These are phyloP conservation scores for Aspergillus carbonarius DNA, from an alignment of 2,329 filamentous ascomycete genomes.

Conservation along the genomic window DNA sequence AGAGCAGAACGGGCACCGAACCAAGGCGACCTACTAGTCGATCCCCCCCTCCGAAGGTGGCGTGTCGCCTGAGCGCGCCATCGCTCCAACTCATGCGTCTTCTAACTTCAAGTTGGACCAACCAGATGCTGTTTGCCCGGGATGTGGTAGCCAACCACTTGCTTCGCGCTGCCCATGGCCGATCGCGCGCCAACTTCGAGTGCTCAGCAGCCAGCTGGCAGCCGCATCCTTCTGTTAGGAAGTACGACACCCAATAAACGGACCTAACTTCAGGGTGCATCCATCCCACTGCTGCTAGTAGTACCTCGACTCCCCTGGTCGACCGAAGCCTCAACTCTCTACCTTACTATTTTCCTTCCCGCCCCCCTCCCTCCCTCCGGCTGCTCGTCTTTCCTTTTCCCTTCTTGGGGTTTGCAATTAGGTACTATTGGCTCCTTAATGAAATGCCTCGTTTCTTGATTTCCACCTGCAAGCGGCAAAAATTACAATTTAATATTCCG, in stretches of 20 bases:
- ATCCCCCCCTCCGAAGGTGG: slow-evolving; percentile 19
- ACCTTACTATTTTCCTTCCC: slow-evolving; percentile 12
- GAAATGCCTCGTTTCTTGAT: slow-evolving; percentile 9
- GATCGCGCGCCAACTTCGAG: slow-evolving; percentile 40
- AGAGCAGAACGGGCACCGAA: slow-evolving; percentile 9
- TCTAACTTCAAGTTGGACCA: slow-evolving; percentile 29
- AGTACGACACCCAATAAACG: slow-evolving; percentile 9
- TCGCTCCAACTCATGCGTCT: slow-evolving; percentile 20
- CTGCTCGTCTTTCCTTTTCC: neutral
- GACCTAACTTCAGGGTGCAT: neutral
- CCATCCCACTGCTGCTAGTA: neutral
- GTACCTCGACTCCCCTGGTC: neutral
- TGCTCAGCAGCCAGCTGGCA: slow-evolving; percentile 27
- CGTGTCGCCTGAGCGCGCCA: slow-evolving; percentile 34
- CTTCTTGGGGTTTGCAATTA: neutral
- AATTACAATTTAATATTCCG: slow-evolving; percentile 12
- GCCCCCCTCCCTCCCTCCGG: slow-evolving; percentile 9
- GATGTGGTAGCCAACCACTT: slow-evolving; percentile 18
- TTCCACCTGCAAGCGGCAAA: slow-evolving; percentile 17
- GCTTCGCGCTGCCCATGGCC: slow-evolving; percentile 32
- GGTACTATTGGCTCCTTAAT: slow-evolving; percentile 9
- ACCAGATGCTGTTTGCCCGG: slow-evolving; percentile 17
- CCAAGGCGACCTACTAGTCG: slow-evolving; percentile 19
- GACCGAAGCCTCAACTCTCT: slow-evolving; percentile 11
- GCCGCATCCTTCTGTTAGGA: slow-evolving; percentile 21